Base-by-base conservation (phyloP, 441 rosid species). In the Euphorbia schlechtendalii region DNA sequence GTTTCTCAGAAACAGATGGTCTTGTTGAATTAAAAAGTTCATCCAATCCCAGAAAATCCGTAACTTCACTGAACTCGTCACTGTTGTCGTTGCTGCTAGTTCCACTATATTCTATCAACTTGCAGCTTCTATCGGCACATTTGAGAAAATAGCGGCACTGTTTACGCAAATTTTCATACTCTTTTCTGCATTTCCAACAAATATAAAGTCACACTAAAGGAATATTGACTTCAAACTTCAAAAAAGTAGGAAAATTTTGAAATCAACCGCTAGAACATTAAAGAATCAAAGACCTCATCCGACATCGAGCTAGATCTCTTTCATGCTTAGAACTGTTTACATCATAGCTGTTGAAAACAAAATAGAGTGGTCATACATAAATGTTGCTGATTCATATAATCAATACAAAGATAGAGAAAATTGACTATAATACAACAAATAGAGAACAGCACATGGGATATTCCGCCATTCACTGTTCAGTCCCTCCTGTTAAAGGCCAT, bases 301-400 rank as follows among this genome's bases (percentile, higher is more conserved):
- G 83, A 58, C 75, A 79, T 69, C 68, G 75, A 60, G 77, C 57
- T 30, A 76, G 63, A 14, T 80, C 84, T 74, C 97, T 79, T 78
- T 83, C 96, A 76, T 77, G 91, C 69, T 76, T 69, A 45, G 90
- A 83, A 74, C 90, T 85, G 76, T 79, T 82, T 77, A 88, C 55
- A 63, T 83, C 87, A 71, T 78, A 86, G 54, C 97, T 90, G 90
- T 73, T 71, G 52, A 70, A 58, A 58, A 51, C 18, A 48, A 40
- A 60, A 48, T 22, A 45, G 34, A 45, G 10, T 40, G 25, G 25
- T 15, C n/a, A 17, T 13, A 46, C 51, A 46, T 15, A 21, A 53
- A 20, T 8, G 25, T 11, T 22, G 56, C 11, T 22, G 25, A 46
- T 54, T 11, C 36, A 21, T 36, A 46, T 24, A 4, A 62, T 20